Evolutionary conservation across 495 filamentous ascomycete species (phyloP).

Genomic region (Penicillium daleae): DNA sequence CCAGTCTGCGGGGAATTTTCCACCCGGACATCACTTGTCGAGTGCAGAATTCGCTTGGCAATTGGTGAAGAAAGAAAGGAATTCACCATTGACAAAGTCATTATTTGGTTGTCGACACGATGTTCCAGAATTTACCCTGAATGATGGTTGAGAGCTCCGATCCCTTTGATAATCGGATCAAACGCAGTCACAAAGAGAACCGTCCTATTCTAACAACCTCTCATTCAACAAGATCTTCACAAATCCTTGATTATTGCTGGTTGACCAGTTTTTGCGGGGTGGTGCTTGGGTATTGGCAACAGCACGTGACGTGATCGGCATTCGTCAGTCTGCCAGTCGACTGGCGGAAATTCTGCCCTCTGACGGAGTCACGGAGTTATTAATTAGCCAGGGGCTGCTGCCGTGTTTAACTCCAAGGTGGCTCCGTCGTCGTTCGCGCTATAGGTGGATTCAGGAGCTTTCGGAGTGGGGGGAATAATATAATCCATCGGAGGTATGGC

Average conservation of each 20-base stretch:
- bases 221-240: neutral
- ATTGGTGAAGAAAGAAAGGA: neutral
- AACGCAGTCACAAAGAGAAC: neutral
- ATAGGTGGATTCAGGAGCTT: slow-evolving; percentile 2
- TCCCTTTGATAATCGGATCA: neutral
- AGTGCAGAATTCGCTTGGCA: neutral
- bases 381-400: slow-evolving; percentile 12
- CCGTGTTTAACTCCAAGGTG: neutral
- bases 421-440: slow-evolving; percentile 1
- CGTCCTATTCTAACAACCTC: neutral
- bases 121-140: neutral
- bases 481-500: slow-evolving; percentile 3
- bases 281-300: neutral
- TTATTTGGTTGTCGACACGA: neutral
- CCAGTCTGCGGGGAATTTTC: neutral
- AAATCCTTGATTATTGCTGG: neutral
- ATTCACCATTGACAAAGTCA: neutral
- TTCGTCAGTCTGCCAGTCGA: neutral
- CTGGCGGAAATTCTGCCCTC: slow-evolving; percentile 1
- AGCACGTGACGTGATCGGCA: neutral
- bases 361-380: slow-evolving; percentile 3
- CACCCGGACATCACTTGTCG: neutral
- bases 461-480: slow-evolving; percentile 4
- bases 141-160: too few species aligned
- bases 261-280: neutral